Conservation (phyloP, 2,329 filamentous ascomycete genomes). For the Ophiostoma perfectum region DNA sequence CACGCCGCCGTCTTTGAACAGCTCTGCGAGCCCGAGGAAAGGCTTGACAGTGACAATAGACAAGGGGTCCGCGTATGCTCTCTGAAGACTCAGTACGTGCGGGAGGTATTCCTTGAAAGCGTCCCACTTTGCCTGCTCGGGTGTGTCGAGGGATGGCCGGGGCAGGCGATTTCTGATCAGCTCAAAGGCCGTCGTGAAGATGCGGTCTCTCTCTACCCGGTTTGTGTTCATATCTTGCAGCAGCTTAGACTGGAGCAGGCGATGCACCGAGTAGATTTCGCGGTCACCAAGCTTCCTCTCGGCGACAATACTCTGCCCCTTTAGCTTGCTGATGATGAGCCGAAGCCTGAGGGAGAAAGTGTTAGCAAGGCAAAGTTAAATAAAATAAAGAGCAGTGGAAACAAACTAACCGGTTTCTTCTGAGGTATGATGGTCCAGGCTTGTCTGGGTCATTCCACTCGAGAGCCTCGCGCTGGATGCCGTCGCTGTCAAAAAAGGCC, state of each 20-base stretch:
- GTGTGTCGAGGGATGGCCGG: slow-evolving; percentile 24
- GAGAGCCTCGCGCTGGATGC: slow-evolving; percentile 23
- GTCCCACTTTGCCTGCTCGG: slow-evolving; percentile 17
- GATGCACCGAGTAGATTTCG: slow-evolving; percentile 23
- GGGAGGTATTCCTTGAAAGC: slow-evolving; percentile 21
- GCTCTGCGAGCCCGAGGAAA: slow-evolving; percentile 22
- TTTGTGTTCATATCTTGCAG: slow-evolving; percentile 22
- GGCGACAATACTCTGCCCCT: slow-evolving; percentile 22
- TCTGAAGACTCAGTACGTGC: slow-evolving; percentile 25
- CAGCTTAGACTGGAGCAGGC: slow-evolving; percentile 22
- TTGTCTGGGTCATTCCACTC: slow-evolving; percentile 1
- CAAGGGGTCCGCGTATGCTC: slow-evolving; percentile 24
- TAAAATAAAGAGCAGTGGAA: not conserved
- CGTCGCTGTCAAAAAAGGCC: slow-evolving; percentile 25
- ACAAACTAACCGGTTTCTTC: slow-evolving; percentile 12
- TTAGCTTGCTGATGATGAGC: slow-evolving; percentile 24
- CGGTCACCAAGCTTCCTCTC: slow-evolving; percentile 20
- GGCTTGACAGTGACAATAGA: slow-evolving; percentile 25
- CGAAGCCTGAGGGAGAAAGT: slow-evolving; percentile 10
- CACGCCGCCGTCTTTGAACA: slow-evolving; percentile 26
- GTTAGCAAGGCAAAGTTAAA: not conserved
- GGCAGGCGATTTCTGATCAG: slow-evolving; percentile 24
- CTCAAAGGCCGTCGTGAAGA: slow-evolving; percentile 23
- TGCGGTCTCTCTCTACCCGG: slow-evolving; percentile 19
- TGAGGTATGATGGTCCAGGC: slow-evolving; percentile 20